Evolutionary conservation across 2,329 filamentous ascomycete genomes (phyloP).

Genomic region (Penicillium sp.): DNA sequence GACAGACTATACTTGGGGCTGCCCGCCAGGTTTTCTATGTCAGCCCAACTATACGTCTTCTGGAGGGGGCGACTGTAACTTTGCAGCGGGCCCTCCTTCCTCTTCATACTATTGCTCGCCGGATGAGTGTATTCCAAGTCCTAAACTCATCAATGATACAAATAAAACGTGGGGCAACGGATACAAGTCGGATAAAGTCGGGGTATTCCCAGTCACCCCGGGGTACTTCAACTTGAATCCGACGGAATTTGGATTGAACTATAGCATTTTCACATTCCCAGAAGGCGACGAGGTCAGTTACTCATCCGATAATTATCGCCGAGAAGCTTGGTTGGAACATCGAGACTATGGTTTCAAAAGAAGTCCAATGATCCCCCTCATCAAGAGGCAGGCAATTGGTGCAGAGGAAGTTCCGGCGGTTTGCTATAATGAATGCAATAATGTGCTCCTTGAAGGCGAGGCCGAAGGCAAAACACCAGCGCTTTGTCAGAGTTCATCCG

Average conservation of each 20-base stretch:
- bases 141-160: constrained; percentile 21
- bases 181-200: constrained; percentile 19
- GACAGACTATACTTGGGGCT: constrained; percentile 39
- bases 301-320: background rate
- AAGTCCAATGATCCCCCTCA: background rate
- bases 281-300: background rate
- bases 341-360: background rate
- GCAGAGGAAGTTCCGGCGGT: constrained; percentile 33
- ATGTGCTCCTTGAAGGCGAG: constrained; percentile 46
- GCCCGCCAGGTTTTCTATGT: constrained; percentile 42
- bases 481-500: constrained; percentile 16
- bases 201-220: constrained; percentile 50
- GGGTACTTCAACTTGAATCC: constrained; percentile 66
- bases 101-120: constrained; percentile 37
- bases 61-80: constrained; percentile 28
- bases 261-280: constrained; percentile 52
- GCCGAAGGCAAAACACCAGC: constrained; percentile 42
- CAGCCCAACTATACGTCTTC: constrained; percentile 28
- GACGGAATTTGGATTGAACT: constrained; percentile 58
- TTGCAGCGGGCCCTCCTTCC: constrained; percentile 39
- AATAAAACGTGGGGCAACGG: constrained; percentile 22
- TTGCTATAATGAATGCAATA: constrained; percentile 56
- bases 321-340: background rate
- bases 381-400: constrained; percentile 5
- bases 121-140: constrained; percentile 35